phyloP scores from a whole-genome alignment of 164 flowering plant genomes.

The Nymphaea thermarum region DNA sequence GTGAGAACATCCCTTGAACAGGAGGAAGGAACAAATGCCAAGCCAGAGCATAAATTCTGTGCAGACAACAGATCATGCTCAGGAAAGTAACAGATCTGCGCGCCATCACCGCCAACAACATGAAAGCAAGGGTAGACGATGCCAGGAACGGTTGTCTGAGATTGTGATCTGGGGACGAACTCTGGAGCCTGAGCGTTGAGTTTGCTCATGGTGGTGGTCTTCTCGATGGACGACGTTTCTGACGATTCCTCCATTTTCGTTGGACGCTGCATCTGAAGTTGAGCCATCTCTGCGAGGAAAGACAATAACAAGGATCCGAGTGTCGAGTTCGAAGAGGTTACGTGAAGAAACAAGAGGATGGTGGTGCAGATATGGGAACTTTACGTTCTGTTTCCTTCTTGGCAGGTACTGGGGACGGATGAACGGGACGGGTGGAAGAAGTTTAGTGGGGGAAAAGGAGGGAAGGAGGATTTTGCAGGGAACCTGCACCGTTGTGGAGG shows the following conservation, averaged over 20 bases:
- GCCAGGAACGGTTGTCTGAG: conserved; percentile 45
- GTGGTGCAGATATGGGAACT: neutral
- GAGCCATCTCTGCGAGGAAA: conserved; percentile 3
- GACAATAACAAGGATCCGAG: too few species aligned
- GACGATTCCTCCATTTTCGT: conserved; percentile 1
- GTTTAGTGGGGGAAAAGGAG: conserved; percentile 12
- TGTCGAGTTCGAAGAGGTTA: too few species aligned
- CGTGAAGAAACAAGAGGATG: neutral
- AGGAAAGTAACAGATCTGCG: conserved; percentile 61
- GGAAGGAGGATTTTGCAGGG: neutral
- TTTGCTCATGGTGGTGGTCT: conserved; percentile 31
- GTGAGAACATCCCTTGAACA: conserved; percentile 33
- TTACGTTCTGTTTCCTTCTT: too few species aligned
- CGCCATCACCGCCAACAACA: conserved; percentile 28
- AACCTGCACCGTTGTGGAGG: too few species aligned
- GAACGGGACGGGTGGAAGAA: neutral
- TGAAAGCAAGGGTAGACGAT: conserved; percentile 60
- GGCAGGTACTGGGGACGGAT: neutral
- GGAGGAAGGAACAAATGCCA: conserved; percentile 12
- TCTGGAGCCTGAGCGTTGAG: conserved; percentile 91
- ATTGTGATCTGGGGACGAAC: conserved; percentile 73
- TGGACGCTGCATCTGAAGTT: neutral
- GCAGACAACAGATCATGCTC: conserved; percentile 37
- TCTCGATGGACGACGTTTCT: conserved; percentile 8
- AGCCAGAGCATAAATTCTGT: conserved; percentile 4